Conservation (phyloP, 306 rosid species). For the Amphicarpaea edgeworthii region DNA sequence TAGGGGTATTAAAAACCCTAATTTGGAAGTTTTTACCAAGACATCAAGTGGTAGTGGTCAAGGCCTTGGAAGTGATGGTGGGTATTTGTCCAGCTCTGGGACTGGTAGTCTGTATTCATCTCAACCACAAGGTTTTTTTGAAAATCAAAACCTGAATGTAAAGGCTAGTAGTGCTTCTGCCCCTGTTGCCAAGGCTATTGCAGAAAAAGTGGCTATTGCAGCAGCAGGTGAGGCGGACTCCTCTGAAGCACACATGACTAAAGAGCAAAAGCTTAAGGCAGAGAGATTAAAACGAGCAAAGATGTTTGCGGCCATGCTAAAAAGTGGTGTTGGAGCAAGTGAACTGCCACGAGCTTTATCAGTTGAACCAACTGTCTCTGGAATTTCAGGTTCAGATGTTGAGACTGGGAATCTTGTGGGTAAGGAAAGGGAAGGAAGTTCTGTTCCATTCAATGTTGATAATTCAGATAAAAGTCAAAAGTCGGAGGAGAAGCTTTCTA, state of each 20-base stretch:
- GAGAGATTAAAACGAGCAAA: constrained; percentile 93
- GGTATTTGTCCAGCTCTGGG: constrained; percentile 57
- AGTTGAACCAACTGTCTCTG: constrained; percentile 66
- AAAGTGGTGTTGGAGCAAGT: constrained; percentile 61
- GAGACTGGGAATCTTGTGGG: constrained; percentile 52
- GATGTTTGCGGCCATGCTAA: constrained; percentile 85
- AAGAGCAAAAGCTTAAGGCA: constrained; percentile 79
- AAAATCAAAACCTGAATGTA: constrained; percentile 35
- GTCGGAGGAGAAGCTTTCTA: constrained; percentile 51
- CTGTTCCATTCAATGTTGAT: constrained; percentile 61
- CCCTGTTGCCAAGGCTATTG: constrained; percentile 67
- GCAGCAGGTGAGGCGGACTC: constrained; percentile 83
- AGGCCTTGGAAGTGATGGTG: constrained; percentile 60
- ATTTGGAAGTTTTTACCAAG: constrained; percentile 56
- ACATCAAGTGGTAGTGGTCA: constrained; percentile 62
- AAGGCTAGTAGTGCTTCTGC: constrained; percentile 48
- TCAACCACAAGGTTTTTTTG: constrained; percentile 45
- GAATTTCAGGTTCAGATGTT: constrained; percentile 61
- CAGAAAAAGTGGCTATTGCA: constrained; percentile 71
- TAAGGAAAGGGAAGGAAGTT: constrained; percentile 83
- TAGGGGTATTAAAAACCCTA: constrained; percentile 70
- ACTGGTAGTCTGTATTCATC: constrained; percentile 62
- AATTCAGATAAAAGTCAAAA: constrained; percentile 55
- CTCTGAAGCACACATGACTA: constrained; percentile 79
- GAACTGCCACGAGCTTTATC: constrained; percentile 61